Evolutionary conservation across 2,329 filamentous ascomycete genomes (phyloP).

Genomic region (Verticillium nonalfalfae): DNA sequence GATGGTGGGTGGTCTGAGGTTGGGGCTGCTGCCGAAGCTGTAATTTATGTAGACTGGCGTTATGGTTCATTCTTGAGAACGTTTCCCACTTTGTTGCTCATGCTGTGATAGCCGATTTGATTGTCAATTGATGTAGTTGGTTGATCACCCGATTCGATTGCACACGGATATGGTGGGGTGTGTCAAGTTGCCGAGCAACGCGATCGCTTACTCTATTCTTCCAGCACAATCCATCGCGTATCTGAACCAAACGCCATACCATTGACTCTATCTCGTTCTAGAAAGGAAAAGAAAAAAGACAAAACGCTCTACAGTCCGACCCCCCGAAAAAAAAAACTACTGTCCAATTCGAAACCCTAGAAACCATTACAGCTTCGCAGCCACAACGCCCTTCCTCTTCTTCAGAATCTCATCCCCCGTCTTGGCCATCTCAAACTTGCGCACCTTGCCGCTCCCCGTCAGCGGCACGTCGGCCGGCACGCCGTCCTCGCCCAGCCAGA

Average conservation of each 20-base stretch:
- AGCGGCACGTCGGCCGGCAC: conserved; percentile 51
- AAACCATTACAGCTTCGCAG: conserved; percentile 34
- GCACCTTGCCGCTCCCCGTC: conserved; percentile 67
- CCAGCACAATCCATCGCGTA: no score
- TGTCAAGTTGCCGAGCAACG: no score
- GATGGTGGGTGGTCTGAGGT: conserved; percentile 45
- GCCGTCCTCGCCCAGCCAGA: conserved; percentile 63
- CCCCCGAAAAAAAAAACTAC: not conserved
- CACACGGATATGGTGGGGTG: no score
- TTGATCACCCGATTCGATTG: not conserved
- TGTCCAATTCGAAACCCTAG: not conserved
- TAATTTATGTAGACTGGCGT: conserved; percentile 17
- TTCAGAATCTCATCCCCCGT: conserved; percentile 48
- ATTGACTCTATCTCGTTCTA: no score
- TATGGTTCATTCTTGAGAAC: not conserved
- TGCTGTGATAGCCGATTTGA: no score
- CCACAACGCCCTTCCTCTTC: conserved; percentile 30
- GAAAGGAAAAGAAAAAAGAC: no score
- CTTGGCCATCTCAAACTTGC: conserved; percentile 58
- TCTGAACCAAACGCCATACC: no score
- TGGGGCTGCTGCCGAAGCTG: conserved; percentile 48
- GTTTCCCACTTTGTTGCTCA: not conserved
- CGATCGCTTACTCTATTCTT: no score
- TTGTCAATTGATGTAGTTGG: no score
- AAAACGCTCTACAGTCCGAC: not conserved